Evolutionary conservation across 2,329 filamentous ascomycete species (phyloP).

Genomic region (Nemania sp.): DNA sequence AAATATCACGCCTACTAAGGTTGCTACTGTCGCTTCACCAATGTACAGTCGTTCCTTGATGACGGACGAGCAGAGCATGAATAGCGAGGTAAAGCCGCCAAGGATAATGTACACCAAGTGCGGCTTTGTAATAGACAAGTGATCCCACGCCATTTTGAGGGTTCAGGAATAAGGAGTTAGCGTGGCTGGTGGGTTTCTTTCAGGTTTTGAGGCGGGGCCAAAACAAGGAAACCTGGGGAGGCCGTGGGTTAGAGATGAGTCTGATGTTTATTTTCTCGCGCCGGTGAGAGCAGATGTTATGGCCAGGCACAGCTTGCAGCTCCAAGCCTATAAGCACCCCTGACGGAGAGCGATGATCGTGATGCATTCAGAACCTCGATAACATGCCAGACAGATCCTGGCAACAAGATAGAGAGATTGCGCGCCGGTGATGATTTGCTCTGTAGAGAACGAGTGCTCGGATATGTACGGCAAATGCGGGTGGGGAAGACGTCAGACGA

Average conservation of each 20-base stretch:
- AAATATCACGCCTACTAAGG: conserved; percentile 88
- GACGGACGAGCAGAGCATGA: conserved; percentile 97
- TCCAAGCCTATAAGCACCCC: conserved; percentile 46
- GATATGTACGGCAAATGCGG: not conserved
- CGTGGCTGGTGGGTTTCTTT: conserved; percentile 1
- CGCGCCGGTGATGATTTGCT: not conserved
- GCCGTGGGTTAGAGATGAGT: conserved; percentile 45
- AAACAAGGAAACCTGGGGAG: conserved; percentile 39
- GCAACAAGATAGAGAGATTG: not conserved
- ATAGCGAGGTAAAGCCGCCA: conserved; percentile 95
- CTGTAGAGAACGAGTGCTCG: not conserved
- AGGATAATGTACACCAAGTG: conserved; percentile 99
- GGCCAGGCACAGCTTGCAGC: conserved; percentile 42
- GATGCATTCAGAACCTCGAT: conserved; percentile 52
- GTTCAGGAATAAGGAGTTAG: conserved; percentile 19
- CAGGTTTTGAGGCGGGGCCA: conserved; percentile 24
- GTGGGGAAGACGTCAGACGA: not conserved
- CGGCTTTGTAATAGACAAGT: conserved; percentile 88
- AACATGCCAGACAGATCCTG: conserved; percentile 42
- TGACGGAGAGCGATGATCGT: conserved; percentile 41
- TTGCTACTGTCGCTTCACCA: conserved; percentile 95
- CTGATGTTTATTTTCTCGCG: conserved; percentile 39
- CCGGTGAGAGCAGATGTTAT: conserved; percentile 37
- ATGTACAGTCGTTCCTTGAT: conserved; percentile 99
- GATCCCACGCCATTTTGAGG: conserved; percentile 77